These are phyloP conservation scores for Phytophthora hibernalis DNA, from an alignment of 352 stramenopile genomes.

Conservation along the genomic window DNA sequence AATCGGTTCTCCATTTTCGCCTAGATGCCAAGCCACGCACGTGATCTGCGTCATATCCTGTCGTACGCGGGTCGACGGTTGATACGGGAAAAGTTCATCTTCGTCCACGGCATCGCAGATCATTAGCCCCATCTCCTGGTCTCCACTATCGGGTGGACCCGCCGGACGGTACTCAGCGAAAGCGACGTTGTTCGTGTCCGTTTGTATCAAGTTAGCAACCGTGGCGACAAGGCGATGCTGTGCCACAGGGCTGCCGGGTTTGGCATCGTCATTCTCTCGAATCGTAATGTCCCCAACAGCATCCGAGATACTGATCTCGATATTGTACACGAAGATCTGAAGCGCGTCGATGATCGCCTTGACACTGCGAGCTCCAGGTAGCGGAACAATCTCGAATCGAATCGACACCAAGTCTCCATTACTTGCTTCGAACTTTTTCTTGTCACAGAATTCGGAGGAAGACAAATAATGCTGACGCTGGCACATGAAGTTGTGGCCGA, in stretches of 20 bases:
- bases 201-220: conserved; percentile 34
- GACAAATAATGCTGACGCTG: conserved; percentile 33
- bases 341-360: conserved; percentile 51
- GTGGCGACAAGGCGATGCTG: conserved; percentile 50
- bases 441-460: conserved; percentile 43
- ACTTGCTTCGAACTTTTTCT: conserved; percentile 46
- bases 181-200: conserved; percentile 52
- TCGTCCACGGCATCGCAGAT: conserved; percentile 48
- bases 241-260: conserved; percentile 33
- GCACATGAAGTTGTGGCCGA: conserved; percentile 35
- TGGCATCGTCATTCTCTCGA: conserved; percentile 60
- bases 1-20: conserved; percentile 21
- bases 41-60: conserved; percentile 46
- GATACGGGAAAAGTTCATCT: conserved; percentile 56
- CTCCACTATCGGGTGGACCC: conserved; percentile 4
- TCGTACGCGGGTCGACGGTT: conserved; percentile 34
- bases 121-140: conserved; percentile 38
- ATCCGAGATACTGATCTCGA: conserved; percentile 61
- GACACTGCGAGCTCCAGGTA: conserved; percentile 36
- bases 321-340: conserved; percentile 49
- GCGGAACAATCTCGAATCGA: conserved; percentile 56
- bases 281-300: conserved; percentile 49
- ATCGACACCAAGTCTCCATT: conserved; percentile 43
- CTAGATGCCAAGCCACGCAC: conserved; percentile 25
- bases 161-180: conserved; percentile 44